A percentile compares a stretch with the other conserved stretches of the same genome.
These are phyloP conservation scores for Salix brachista DNA, from an alignment of 345 rosid genomes.

Conservation along the genomic window DNA sequence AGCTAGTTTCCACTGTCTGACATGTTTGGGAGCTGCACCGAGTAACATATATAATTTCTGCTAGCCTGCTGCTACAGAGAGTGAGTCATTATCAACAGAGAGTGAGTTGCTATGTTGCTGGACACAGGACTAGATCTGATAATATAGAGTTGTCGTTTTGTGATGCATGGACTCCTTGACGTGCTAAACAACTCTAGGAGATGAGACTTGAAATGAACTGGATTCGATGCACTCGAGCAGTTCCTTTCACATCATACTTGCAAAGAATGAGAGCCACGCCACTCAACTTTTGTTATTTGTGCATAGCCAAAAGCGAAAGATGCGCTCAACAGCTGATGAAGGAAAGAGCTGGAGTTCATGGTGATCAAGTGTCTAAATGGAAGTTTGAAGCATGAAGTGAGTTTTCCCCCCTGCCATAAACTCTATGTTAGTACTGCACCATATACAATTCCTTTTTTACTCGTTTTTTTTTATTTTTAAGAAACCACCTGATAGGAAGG, in stretches of 20 bases:
- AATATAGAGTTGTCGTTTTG: not conserved
- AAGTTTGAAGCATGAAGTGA: constrained; percentile 22
- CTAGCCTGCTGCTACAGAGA: not conserved
- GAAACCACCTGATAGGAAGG: not conserved
- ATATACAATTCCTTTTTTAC: not conserved
- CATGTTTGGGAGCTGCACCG: not conserved
- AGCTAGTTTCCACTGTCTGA: not conserved
- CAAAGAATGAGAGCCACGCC: not conserved
- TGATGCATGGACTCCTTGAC: not conserved
- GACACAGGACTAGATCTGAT: not conserved
- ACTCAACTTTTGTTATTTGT: constrained; percentile 13
- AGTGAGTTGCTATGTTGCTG: not conserved
- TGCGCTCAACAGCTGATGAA: constrained; percentile 57
- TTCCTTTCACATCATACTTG: not conserved
- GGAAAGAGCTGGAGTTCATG: constrained; percentile 80
- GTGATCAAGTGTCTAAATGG: constrained; percentile 71
- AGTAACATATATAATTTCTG: not conserved
- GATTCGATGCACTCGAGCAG: not conserved
- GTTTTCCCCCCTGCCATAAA: not conserved
- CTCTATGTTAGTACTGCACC: not conserved
- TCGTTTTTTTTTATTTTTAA: constrained; percentile 15
- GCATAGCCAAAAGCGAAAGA: constrained; percentile 66
- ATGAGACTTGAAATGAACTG: not conserved
- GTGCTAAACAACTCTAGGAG: not conserved
- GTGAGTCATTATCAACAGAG: not conserved